Percentiles rank a stretch among this genome's conserved stretches.
Conservation (phyloP, 768 basidiomycete species). For the Tephrocybe sp. region DNA sequence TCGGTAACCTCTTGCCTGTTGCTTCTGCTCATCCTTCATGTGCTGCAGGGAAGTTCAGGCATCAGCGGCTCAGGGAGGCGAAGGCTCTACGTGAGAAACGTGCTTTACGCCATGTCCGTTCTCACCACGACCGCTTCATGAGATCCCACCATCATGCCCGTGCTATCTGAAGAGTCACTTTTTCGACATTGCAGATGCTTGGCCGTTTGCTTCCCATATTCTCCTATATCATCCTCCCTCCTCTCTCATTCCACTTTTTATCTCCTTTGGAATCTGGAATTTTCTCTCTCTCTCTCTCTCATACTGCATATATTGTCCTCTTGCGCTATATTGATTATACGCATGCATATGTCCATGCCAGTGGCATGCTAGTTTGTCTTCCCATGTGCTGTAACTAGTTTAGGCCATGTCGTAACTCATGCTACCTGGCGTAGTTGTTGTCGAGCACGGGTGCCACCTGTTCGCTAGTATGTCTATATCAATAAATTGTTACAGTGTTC, state of each 20-base stretch:
- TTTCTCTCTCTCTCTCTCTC: background rate
- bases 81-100: constrained; percentile 10
- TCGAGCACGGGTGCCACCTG: constrained; percentile 6
- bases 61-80: constrained; percentile 13
- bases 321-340: constrained; percentile 13
- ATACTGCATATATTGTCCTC: background rate
- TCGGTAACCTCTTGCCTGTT: background rate
- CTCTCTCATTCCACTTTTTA: background rate
- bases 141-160: constrained; percentile 8
- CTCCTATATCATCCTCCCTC: background rate
- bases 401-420: background rate
- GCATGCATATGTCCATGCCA: constrained; percentile 4
- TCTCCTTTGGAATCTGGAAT: background rate
- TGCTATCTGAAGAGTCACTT: constrained; percentile 6
- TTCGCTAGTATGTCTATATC: constrained; percentile 4
- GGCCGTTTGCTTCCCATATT: too few relatives aligned
- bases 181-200: background rate
- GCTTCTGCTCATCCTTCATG: constrained; percentile 3
- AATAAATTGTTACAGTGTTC: background rate
- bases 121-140: constrained; percentile 12
- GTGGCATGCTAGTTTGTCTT: constrained; percentile 5
- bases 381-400: constrained; percentile 2
- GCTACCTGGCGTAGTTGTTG: constrained; percentile 11
- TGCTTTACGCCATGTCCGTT: constrained; percentile 12
- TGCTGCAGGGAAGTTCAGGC: constrained; percentile 16